Percentiles rank a stretch among this genome's conserved stretches.
Conservation (phyloP, 2,329 filamentous ascomycete species). For the Nigrospora sphaerica region DNA sequence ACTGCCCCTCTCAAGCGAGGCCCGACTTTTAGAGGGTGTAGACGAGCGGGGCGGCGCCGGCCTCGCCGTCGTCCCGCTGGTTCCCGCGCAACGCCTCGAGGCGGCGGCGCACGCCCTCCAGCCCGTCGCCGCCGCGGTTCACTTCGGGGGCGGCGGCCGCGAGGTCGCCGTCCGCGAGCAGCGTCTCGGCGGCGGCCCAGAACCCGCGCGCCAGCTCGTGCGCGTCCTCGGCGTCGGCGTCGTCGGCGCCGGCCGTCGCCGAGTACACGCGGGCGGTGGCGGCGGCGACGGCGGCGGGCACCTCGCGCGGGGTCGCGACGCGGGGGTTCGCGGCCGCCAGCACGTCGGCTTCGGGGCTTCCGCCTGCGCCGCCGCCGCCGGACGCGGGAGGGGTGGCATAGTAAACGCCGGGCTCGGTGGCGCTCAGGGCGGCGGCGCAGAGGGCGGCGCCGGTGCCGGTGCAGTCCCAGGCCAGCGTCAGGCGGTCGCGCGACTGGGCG, state of each 20-base stretch:
- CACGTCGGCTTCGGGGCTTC: slow-evolving; percentile 13
- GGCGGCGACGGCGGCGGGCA: slow-evolving; percentile 18
- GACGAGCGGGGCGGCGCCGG: slow-evolving; percentile 37
- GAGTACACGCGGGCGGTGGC: slow-evolving; percentile 7
- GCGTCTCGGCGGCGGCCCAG: slow-evolving; percentile 21
- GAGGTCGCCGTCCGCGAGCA: slow-evolving; percentile 29
- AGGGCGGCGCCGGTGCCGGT: slow-evolving; percentile 15
- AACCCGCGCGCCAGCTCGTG: slow-evolving; percentile 29
- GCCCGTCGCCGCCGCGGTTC: slow-evolving; percentile 18
- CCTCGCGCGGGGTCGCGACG: slow-evolving; percentile 17
- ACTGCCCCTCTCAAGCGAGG: no score
- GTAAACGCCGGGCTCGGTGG: slow-evolving; percentile 26
- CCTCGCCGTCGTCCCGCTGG: slow-evolving; percentile 13
- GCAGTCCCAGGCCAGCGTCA: slow-evolving; percentile 28
- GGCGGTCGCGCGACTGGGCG: slow-evolving; percentile 9
- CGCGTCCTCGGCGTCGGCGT: slow-evolving; percentile 18
- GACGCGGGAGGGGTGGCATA: slow-evolving; percentile 29
- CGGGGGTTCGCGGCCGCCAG: slow-evolving; percentile 34
- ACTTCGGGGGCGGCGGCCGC: slow-evolving; percentile 21
- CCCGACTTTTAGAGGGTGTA: slow-evolving; percentile 25
- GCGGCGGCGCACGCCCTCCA: slow-evolving; percentile 27
- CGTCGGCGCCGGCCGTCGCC: background rate
- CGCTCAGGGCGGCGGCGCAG: slow-evolving; percentile 22
- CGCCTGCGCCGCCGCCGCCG: slow-evolving; percentile 5
- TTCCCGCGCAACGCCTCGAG: slow-evolving; percentile 19